These are phyloP conservation scores for Trypanosoma brucei DNA, from an alignment of 208 protist genomes.

Conservation along the genomic window DNA sequence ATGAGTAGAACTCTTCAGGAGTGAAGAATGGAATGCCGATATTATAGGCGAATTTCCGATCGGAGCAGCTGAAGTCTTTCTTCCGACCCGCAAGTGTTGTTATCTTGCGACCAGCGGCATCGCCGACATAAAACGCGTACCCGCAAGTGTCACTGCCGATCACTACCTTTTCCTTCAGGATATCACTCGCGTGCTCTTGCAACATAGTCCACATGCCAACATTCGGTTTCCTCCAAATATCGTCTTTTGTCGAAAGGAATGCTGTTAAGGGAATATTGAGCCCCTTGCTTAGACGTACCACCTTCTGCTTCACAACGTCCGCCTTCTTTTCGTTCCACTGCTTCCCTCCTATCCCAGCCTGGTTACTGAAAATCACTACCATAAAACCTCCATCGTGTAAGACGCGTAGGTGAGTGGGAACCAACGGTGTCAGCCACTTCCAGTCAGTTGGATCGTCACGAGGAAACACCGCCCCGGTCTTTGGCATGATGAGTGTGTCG, in stretches of 20 bases:
- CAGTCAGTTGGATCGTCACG: conserved; percentile 60
- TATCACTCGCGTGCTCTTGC: conserved; percentile 31
- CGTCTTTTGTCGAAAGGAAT: conserved; percentile 69
- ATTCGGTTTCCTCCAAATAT: conserved; percentile 88
- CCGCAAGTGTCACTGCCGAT: neutral
- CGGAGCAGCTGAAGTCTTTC: conserved; percentile 91
- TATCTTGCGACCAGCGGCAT: conserved; percentile 82
- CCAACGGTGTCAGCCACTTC: conserved; percentile 47
- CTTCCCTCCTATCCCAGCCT: conserved; percentile 76
- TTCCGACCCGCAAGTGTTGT: conserved; percentile 58
- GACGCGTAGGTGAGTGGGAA: conserved; percentile 37
- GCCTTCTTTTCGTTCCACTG: conserved; percentile 57
- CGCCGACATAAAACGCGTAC: conserved; percentile 88
- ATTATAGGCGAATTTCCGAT: conserved; percentile 89
- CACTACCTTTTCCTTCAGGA: conserved; percentile 3
- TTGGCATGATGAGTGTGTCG: conserved; percentile 64
- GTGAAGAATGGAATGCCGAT: conserved; percentile 83
- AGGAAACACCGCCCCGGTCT: conserved; percentile 52
- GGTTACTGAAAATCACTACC: conserved; percentile 91
- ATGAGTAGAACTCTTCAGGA: conserved; percentile 83
- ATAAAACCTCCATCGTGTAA: conserved; percentile 64
- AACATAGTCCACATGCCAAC: conserved; percentile 84
- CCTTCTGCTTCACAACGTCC: conserved; percentile 42
- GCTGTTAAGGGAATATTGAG: conserved; percentile 59
- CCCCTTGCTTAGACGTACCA: conserved; percentile 35